phyloP scores from a whole-genome alignment of 2,329 filamentous ascomycete species.

The Paracorniculantispora psalliotae region DNA sequence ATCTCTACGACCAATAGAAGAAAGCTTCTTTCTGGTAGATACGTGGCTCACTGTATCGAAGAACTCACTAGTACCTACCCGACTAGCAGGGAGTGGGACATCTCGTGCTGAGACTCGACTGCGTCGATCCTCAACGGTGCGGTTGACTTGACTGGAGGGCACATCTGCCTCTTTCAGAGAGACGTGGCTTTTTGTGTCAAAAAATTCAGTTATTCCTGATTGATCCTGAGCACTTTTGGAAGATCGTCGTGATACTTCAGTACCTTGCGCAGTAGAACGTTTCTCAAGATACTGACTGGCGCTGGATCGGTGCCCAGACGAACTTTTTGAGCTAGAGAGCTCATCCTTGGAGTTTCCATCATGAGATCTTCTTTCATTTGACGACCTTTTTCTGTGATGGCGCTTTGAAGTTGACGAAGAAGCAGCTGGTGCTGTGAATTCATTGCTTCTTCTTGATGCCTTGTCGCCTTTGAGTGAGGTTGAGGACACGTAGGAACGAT shows the following conservation, averaged over 20 bases:
- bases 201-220: neutral
- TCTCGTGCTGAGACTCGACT: slow-evolving; percentile 23
- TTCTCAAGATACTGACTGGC: neutral
- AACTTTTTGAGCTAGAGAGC: neutral
- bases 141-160: neutral
- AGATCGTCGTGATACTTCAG: neutral
- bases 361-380: neutral
- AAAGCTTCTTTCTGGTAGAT: neutral
- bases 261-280: neutral
- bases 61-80: slow-evolving; percentile 1
- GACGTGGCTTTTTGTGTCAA: neutral
- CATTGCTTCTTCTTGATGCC: neutral
- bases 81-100: slow-evolving; percentile 3
- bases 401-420: slow-evolving; percentile 15
- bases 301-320: neutral
- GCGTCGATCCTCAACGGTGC: neutral
- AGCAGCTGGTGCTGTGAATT: slow-evolving; percentile 16
- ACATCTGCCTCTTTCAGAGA: neutral
- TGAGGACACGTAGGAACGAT: neutral
- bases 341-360: neutral
- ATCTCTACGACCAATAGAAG: neutral
- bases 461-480: neutral
- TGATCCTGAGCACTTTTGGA: neutral
- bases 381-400: neutral
- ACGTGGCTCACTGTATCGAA: slow-evolving; percentile 11